Conservation (phyloP, 116 monocot genomes). For the Posidonia oceanica region DNA sequence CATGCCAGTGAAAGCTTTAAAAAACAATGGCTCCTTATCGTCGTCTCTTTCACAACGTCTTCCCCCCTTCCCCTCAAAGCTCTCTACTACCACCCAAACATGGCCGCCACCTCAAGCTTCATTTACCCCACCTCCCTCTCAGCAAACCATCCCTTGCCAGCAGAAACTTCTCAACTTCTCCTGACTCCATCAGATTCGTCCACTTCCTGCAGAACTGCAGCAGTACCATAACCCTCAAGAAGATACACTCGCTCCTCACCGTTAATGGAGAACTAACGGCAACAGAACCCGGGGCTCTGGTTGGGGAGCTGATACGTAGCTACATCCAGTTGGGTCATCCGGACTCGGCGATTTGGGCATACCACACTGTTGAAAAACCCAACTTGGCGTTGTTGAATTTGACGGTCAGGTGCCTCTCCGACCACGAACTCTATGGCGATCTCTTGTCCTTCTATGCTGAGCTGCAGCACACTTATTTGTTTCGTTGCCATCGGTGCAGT, state of each 20-base stretch:
- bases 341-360: constrained; percentile 1
- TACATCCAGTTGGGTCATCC: constrained; percentile 8
- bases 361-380: not conserved
- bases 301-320: not conserved
- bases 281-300: not conserved
- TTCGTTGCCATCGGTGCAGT: constrained; percentile 1
- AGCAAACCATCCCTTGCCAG: no score
- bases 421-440: not conserved
- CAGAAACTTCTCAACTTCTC: not conserved
- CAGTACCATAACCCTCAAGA: not conserved
- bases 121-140: not conserved
- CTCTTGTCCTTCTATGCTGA: constrained; percentile 5
- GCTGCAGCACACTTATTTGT: not conserved
- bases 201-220: not conserved
- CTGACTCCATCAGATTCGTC: not conserved
- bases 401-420: constrained; percentile 8
- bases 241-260: constrained; percentile 2
- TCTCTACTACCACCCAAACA: not conserved
- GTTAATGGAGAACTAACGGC: not conserved
- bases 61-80: not conserved
- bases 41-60: not conserved
- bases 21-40: not conserved
- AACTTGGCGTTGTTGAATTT: constrained; percentile 4
- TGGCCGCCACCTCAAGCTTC: not conserved
- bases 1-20: not conserved